Evolutionary conservation across 2,329 filamentous ascomycete species (phyloP).

Genomic region (Trichophyton benhamiae): DNA sequence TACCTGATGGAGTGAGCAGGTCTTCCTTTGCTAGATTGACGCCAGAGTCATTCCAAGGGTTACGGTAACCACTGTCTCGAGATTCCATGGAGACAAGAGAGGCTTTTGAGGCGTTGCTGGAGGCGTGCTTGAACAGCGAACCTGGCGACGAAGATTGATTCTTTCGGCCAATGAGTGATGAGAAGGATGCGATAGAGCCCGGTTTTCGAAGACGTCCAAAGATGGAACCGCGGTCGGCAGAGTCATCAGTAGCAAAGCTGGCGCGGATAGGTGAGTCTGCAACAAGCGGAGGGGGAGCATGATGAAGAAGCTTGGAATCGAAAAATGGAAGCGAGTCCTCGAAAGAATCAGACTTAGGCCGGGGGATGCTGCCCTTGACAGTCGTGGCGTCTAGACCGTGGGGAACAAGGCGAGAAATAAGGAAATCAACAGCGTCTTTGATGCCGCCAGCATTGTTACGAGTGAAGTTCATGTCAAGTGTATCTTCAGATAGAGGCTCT

Average conservation of each 20-base stretch:
- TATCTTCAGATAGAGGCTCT: conserved; percentile 35
- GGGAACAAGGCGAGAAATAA: conserved; percentile 73
- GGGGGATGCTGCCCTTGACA: conserved; percentile 86
- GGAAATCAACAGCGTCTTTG: conserved; percentile 89
- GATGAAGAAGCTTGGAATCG: conserved; percentile 89
- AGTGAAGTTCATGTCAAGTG: conserved; percentile 69
- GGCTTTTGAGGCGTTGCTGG: conserved; percentile 80
- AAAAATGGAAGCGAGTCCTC: conserved; percentile 96
- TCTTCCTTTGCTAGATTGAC: conserved; percentile 90
- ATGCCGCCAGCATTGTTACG: conserved; percentile 93
- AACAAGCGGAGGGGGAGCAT: conserved; percentile 65
- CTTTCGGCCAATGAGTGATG: conserved; percentile 94
- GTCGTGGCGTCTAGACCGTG: conserved; percentile 78
- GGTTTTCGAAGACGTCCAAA: conserved; percentile 92
- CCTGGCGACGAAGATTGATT: conserved; percentile 78
- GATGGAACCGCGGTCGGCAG: conserved; percentile 66
- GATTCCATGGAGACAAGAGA: conserved; percentile 94
- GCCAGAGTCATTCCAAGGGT: conserved; percentile 96
- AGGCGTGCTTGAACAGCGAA: conserved; percentile 85
- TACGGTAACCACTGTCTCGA: conserved; percentile 85
- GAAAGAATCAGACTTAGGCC: conserved; percentile 98
- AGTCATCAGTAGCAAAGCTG: conserved; percentile 65
- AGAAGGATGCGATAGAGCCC: conserved; percentile 84
- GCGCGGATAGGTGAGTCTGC: conserved; percentile 83
- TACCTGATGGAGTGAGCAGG: conserved; percentile 41